Evolutionary conservation across 2,329 filamentous ascomycete genomes (phyloP), one percentile per base, ranked within the genome.

Genomic region (Leptosphaerulina australis): DNA sequence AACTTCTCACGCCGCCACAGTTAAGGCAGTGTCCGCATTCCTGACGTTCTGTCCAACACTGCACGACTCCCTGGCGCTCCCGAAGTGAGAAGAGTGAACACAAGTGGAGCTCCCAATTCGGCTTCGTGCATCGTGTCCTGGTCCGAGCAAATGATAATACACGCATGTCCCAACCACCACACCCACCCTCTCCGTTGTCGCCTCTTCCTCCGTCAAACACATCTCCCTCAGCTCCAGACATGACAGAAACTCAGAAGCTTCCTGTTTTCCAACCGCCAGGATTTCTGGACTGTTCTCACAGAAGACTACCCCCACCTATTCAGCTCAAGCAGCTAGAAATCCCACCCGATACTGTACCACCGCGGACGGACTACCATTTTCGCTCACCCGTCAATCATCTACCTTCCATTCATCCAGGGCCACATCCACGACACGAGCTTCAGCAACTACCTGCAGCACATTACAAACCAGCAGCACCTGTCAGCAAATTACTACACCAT

Each of bases 181-280:
- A 55, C 62, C 67, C 63, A 56, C 65, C 71, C 60, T 68, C 73
- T 64, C 73, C 73, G 51, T 60, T 73, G 56, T 66, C 74, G 65
- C 73, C 74, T 58, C 63, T 74, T 52, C 73, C 75, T 70, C 71
- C 73, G 49, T 69, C 71, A 49, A 69, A 66, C 55, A 58, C 64
- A 40, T 64, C 62, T 57, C 63, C 59, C 60, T 59, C 67, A 47
- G 50, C 68, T 56, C 53, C 67, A 67, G 68, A 67, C 50, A 78
- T 78, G 76, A 76, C 76, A 24, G 75, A 77, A 60, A 76, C 73
- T 47, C 76, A 77, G 56, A 76, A 72, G 47, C 68, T 69, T 41
- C 73, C 73, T 41, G 62, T 66, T 41, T 74, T 78, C 41, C 73
- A 74, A 22, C 63, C 71, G 35, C 69, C 74, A 28, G 63, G 63